These are phyloP conservation scores for Aegle marmelos DNA, from an alignment of 345 rosid species.

Conservation along the genomic window DNA sequence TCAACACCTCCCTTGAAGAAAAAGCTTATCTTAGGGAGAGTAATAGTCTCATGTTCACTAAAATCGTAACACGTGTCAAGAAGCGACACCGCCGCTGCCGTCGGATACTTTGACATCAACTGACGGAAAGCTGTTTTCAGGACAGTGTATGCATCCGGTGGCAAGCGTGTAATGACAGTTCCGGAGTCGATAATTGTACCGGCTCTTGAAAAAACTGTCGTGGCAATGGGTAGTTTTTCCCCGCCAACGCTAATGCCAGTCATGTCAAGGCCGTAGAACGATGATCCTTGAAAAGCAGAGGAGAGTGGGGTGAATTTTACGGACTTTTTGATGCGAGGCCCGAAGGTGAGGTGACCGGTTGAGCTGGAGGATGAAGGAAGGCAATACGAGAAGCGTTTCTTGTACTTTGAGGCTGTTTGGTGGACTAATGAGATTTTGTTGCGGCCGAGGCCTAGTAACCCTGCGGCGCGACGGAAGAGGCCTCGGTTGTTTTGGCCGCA, in stretches of 20 bases:
- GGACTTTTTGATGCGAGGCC: conserved; percentile 33
- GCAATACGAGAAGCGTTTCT: conserved; percentile 76
- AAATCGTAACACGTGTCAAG: conserved; percentile 84
- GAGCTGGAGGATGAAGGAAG: conserved; percentile 65
- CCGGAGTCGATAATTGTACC: conserved; percentile 84
- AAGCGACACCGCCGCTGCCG: conserved; percentile 48
- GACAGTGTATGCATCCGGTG: conserved; percentile 57
- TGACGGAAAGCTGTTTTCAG: conserved; percentile 42
- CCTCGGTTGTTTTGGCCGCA: conserved; percentile 86
- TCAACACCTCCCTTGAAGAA: conserved; percentile 41
- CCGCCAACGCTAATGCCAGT: conserved; percentile 58
- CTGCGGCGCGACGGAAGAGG: conserved; percentile 69
- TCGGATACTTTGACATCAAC: conserved; percentile 56
- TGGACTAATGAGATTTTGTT: conserved; percentile 59
- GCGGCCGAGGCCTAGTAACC: conserved; percentile 82
- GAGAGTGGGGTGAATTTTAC: conserved; percentile 61
- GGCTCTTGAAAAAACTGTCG: conserved; percentile 42
- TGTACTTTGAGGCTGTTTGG: conserved; percentile 59
- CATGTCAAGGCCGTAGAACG: conserved; percentile 69
- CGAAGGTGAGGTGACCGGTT: conserved; percentile 76
- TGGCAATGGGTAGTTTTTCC: conserved; percentile 37
- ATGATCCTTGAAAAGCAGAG: conserved; percentile 24
- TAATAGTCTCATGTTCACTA: conserved; percentile 24
- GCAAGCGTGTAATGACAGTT: conserved; percentile 80
- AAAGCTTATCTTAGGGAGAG: conserved; percentile 51